A percentile compares a stretch with the other conserved stretches of the same genome.
phyloP scores from a whole-genome alignment of 2,329 filamentous ascomycete genomes.

The Ascochyta lentis region DNA sequence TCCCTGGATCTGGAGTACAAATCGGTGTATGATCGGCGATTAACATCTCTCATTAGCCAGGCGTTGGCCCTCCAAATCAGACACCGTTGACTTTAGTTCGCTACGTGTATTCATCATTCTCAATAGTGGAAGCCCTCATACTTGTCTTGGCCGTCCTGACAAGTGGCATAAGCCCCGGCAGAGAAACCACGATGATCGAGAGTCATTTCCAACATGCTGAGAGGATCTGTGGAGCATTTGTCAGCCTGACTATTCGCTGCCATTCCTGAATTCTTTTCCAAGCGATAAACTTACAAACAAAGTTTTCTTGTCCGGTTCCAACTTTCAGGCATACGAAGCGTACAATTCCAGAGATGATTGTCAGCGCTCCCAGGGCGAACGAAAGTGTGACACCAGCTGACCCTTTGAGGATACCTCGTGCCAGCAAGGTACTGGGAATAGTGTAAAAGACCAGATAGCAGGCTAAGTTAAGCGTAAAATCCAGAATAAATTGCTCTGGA shows the following conservation, averaged over 20 bases:
- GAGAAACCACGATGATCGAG: conserved; percentile 30
- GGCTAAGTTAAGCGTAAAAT: conserved; percentile 32
- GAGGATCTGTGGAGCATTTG: conserved; percentile 10
- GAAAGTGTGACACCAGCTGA: conserved; percentile 25
- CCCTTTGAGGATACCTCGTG: conserved; percentile 14
- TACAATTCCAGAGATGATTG: conserved; percentile 27
- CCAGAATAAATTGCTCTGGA: conserved; percentile 33
- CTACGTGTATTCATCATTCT: background rate
- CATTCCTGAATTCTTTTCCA: too few relatives aligned
- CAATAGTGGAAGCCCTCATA: background rate
- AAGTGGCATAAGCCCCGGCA: conserved; percentile 31
- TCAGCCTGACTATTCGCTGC: background rate
- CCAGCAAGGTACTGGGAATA: conserved; percentile 20
- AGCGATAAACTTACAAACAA: conserved; percentile 30
- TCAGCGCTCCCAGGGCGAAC: conserved; percentile 26
- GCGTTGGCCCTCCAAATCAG: too few relatives aligned
- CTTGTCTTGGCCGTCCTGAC: background rate
- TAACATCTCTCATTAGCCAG: too few relatives aligned
- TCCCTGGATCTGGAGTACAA: too few relatives aligned
- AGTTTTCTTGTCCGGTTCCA: conserved; percentile 30
- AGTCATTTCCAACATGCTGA: conserved; percentile 35
- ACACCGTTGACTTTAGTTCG: background rate
- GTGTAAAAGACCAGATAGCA: conserved; percentile 30
- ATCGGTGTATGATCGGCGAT: too few relatives aligned
- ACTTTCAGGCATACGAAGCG: conserved; percentile 28